A percentile compares a stretch with the other conserved stretches of the same genome.
Evolutionary conservation across 352 stramenopile species (phyloP).

Genomic region (Phytophthora pini): DNA sequence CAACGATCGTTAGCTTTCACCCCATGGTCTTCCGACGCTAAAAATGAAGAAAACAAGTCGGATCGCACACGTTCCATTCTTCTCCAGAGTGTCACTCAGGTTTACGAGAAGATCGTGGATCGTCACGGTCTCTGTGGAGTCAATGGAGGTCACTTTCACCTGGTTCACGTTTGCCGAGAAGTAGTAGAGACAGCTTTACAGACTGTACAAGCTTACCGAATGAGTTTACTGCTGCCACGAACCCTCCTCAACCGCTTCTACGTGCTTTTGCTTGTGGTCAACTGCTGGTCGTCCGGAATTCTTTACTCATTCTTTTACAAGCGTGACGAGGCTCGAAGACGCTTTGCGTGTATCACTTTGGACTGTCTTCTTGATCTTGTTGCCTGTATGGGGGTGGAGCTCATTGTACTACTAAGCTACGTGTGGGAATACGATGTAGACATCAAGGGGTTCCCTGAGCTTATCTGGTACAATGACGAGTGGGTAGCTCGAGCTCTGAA

Average conservation of each 20-base stretch:
- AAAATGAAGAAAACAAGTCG: background rate
- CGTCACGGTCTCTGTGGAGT: conserved; percentile 18
- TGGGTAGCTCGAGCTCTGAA: conserved; percentile 34
- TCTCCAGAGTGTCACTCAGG: conserved; percentile 12
- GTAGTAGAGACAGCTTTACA: conserved; percentile 33
- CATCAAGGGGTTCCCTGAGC: conserved; percentile 9
- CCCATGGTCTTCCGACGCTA: background rate
- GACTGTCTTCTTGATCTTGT: conserved; percentile 35
- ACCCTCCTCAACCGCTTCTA: conserved; percentile 43
- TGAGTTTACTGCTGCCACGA: conserved; percentile 33
- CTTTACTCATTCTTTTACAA: conserved; percentile 26
- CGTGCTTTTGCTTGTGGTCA: conserved; percentile 34
- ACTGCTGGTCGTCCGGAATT: conserved; percentile 32
- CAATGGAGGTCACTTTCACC: conserved; percentile 20
- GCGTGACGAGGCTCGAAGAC: conserved; percentile 15
- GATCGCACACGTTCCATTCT: conserved; percentile 14
- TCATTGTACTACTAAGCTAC: conserved; percentile 26
- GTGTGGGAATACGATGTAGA: conserved; percentile 4
- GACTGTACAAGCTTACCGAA: conserved; percentile 32
- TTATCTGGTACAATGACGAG: conserved; percentile 36
- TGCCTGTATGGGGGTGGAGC: conserved; percentile 23
- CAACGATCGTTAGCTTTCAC: conserved; percentile 19
- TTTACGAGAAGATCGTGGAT: conserved; percentile 13
- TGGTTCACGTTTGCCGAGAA: conserved; percentile 17
- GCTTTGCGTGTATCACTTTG: conserved; percentile 22